Base-by-base conservation (phyloP, 306 rosid genomes). In the cucumber (Cucumis sativus) region DNA sequence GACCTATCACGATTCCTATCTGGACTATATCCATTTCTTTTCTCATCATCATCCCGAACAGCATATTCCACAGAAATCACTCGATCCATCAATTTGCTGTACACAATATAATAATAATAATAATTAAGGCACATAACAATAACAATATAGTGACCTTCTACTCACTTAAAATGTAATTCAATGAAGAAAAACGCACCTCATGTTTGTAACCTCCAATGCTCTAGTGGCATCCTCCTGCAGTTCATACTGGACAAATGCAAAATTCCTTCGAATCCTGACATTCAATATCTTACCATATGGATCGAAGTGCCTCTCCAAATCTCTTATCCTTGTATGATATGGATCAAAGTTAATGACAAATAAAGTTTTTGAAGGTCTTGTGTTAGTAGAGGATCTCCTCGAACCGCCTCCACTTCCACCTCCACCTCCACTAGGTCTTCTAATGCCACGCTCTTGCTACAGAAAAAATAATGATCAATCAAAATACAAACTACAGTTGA, bases 231-330 rank as follows among this genome's bases (percentile, higher is more conserved):
- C 99, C 71, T 96, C 99, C 87, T 86, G 96, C 28, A 93, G 82
- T 63, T 96, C 98, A 82, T 89, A 92, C 85, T 96, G 99, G 77
- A 96, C 91, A 85, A 96, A 96, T 69, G 98, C 99, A 67, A 92
- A 96, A 79, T 96, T 96, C 82, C 92, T 89, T 85, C 98, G 86
- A 71, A 92, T 96, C 86, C 99, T 91, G 77, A 92, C 99, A 80
- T 87, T 96, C 77, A 78, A 81, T 62, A 96, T 91, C 88, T 92
- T 92, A 18, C 99, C 99, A 88, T 96, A 96, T 16, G 92, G 86
- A 80, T 96, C 98, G 81, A 96, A 96, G 83, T 96, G 99, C 86
- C 92, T 89, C 91, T 96, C 99, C 90, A 96, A 84, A 83, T 96
- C 99, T 85, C 86, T 91, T 52, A 97, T 92, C 89, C 98, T 85